Base-by-base conservation (phyloP, 805 yeast genomes). In the Aciculoconidium aculeatum region DNA sequence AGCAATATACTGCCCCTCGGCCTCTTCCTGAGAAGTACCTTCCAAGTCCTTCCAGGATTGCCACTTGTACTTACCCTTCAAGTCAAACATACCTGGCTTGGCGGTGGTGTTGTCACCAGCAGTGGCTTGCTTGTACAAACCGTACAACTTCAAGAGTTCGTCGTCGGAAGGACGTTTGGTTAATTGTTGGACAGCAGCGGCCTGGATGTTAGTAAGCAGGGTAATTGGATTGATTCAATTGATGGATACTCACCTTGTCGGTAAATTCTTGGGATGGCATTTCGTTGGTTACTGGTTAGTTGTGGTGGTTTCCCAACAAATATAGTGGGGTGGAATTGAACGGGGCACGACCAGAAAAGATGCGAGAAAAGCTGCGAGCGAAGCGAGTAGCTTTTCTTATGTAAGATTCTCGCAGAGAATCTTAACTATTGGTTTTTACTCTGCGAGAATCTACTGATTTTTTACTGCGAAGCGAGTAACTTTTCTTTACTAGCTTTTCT, bases 1-100 rank as follows among this genome's bases (percentile, higher is more conserved):
- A 7, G 55, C 79, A 50, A 82, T 82, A 66, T 82, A 76, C 49
- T 86, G 70, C 46, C 70, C 41, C 70, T 90, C 97, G 37, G 98
- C 98, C 19, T 86, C 96, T 45, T 76, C 94, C 61, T 82, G 83
- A 22, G 86, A 61, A 37, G 73, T 74, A 35, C 98, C 98, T 67
- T 83, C 81, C 51, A 80, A 66, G 47, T 77, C 78, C 49, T 80
- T 80, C 97, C 97, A 92, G 6, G 97, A 74, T 55, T 88, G 90
- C 97, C 97, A 92, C 72, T 92, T 92, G 75, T 84, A 83, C 65
- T 94, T 87, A 45, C 90, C 96, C 67, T 82, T 86, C 66, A 92
- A 72, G 65, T 87, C 94, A 58, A 92, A 85, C 36, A 83, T 63
- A 40, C 96, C 92, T 31, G 98, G 98, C 67, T 85, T 84, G 32